Evolutionary conservation across 164 flowering plant genomes (phyloP).

Genomic region (Cinnamomum chago): DNA sequence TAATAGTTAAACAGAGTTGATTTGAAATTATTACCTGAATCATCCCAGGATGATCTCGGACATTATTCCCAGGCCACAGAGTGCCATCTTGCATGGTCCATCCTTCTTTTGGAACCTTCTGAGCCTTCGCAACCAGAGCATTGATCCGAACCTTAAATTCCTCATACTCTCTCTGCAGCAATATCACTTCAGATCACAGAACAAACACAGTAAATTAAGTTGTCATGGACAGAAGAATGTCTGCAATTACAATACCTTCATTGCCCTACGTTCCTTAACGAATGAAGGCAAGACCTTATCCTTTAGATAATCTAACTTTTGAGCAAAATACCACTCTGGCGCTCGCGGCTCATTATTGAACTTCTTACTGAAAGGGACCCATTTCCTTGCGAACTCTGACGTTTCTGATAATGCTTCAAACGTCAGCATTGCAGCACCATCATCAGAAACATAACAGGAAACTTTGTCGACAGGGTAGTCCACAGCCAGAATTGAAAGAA

Average conservation of each 20-base stretch:
- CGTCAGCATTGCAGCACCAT: constrained; percentile 75
- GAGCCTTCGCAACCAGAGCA: constrained; percentile 66
- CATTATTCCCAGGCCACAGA: constrained; percentile 79
- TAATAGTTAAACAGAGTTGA: neutral
- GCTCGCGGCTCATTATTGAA: constrained; percentile 71
- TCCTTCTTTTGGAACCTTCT: constrained; percentile 72
- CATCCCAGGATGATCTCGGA: constrained; percentile 84
- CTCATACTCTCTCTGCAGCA: constrained; percentile 68
- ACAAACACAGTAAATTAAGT: neutral
- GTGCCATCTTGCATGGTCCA: constrained; percentile 86
- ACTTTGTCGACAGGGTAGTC: constrained; percentile 70
- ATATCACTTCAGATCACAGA: neutral
- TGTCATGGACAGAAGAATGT: neutral
- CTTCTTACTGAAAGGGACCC: constrained; percentile 76
- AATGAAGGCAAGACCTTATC: constrained; percentile 60
- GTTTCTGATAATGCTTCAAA: constrained; percentile 73
- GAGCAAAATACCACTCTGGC: constrained; percentile 61
- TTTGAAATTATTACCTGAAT: constrained; percentile 43
- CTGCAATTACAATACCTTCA: constrained; percentile 42
- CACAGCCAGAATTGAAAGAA: constrained; percentile 67
- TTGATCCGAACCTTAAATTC: constrained; percentile 72
- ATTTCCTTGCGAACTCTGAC: constrained; percentile 63
- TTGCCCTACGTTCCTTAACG: constrained; percentile 66
- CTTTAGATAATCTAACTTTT: constrained; percentile 62
- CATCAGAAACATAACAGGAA: constrained; percentile 77